Evolutionary conservation across 768 basidiomycete genomes (phyloP), one percentile per base, ranked within the genome.

Genomic region (Lenzites betulinus): DNA sequence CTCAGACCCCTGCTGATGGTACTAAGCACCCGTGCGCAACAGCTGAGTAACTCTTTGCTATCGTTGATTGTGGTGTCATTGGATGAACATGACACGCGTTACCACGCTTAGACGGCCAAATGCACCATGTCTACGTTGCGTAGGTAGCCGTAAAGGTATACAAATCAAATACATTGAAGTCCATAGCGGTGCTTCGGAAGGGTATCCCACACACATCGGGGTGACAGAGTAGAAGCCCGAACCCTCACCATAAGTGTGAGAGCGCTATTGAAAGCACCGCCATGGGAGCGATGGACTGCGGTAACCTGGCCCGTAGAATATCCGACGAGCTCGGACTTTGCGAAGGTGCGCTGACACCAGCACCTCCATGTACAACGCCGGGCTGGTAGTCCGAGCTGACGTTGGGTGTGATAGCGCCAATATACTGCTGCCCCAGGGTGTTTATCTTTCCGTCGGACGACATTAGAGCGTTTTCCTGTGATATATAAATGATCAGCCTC

Each of bases 381-480:
- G 67, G 69, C 22, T 51, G 52, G 39, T 66, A 65, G 48, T 64
- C 48, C 0, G 66, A 30, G 28, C 58, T 67, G 18, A 64, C 56
- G 42, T 68, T 65, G 2, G 64, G 65, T 20, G 41, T 44, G n/a
- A 59, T 44, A 1, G 70, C 68, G 15, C 69, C 76, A 41, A 81
- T 81, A 60, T 83, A 83, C 66, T 83, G 81, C 58, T 74, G 66
- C 7, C 83, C 82, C 6, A 84, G 76, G n/a, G 69, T 57, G 41
- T 71, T 82, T 33, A 84, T 80, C 18, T 71, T 66, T n/a, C 82
- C 82, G 6, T 71, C 66, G 6, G 64, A 42, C 51, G 75, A 73
- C 75, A 83, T 75, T 22, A 83, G 66, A 12, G 76, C 78, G 65
- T 82, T 76, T n/a, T 69, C 72, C 80, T 81, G 42, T 30, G 33